These are phyloP conservation scores for Litsea cubeba DNA, from an alignment of 164 flowering plant species.

Conservation along the genomic window DNA sequence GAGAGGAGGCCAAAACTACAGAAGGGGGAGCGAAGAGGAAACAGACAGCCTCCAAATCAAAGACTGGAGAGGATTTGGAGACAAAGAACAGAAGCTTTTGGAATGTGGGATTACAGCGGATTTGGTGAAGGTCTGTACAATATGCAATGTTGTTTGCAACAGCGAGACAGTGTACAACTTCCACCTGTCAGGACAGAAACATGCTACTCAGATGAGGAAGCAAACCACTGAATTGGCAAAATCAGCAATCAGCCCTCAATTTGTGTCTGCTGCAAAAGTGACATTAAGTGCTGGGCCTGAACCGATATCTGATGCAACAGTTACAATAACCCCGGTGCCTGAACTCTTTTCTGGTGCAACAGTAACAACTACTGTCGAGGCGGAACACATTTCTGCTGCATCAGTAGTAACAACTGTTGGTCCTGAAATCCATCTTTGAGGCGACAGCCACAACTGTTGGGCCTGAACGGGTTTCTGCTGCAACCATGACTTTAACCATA, in stretches of 20 bases:
- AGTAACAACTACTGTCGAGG: too few species aligned
- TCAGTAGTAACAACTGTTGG: too few species aligned
- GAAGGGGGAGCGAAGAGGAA: slow-evolving; percentile 12
- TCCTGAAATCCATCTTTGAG: too few species aligned
- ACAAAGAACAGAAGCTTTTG: slow-evolving; percentile 48
- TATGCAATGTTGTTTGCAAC: slow-evolving; percentile 62
- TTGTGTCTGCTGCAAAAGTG: background rate
- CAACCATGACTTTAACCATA: too few species aligned
- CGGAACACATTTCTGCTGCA: too few species aligned
- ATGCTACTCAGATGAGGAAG: slow-evolving; percentile 30
- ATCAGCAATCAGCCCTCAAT: background rate
- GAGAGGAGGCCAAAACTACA: slow-evolving; percentile 8
- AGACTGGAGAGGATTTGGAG: slow-evolving; percentile 36
- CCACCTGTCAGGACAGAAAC: slow-evolving; percentile 54
- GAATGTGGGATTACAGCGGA: slow-evolving; percentile 50
- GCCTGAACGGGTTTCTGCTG: too few species aligned
- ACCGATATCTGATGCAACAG: too few species aligned
- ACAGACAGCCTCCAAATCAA: slow-evolving; percentile 18
- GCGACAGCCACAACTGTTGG: too few species aligned
- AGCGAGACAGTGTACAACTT: slow-evolving; percentile 45
- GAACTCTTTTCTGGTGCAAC: too few species aligned
- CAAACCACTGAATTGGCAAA: background rate
- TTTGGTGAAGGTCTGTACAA: slow-evolving; percentile 40
- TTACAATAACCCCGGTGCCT: too few species aligned
- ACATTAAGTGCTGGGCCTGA: too few species aligned